Conservation (phyloP, 2,329 filamentous ascomycete species). For the Penicillium sp. region DNA sequence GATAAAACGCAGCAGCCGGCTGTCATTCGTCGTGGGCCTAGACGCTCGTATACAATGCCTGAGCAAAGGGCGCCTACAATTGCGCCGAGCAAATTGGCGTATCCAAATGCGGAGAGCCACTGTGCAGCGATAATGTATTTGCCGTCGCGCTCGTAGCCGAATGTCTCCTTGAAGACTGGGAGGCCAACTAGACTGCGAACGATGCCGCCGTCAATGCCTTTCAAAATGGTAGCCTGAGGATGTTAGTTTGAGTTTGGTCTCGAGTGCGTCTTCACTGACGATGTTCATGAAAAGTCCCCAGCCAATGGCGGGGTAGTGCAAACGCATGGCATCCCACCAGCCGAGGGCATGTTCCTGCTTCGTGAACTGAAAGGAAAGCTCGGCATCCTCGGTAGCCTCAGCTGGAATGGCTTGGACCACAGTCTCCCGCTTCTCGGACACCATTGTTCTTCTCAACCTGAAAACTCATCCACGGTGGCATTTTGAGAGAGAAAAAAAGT, state of each 20-base stretch:
- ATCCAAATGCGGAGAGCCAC: conserved; percentile 32
- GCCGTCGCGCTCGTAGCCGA: conserved; percentile 29
- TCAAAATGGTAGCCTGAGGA: conserved; percentile 21
- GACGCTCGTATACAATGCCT: conserved; percentile 28
- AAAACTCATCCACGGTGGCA: background rate
- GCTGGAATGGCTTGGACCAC: conserved; percentile 21
- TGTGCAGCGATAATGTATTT: conserved; percentile 26
- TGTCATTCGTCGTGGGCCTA: conserved; percentile 31
- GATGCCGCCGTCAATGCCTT: conserved; percentile 28
- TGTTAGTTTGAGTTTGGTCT: background rate
- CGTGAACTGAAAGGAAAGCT: conserved; percentile 23
- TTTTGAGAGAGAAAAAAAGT: background rate
- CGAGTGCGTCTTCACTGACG: conserved; percentile 6
- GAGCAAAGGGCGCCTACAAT: conserved; percentile 28
- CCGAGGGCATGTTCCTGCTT: conserved; percentile 25
- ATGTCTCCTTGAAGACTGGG: conserved; percentile 28
- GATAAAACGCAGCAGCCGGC: conserved; percentile 27
- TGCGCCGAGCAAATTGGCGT: conserved; percentile 28
- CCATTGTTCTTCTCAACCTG: background rate
- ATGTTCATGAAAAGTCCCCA: conserved; percentile 33
- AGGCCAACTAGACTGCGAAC: conserved; percentile 30
- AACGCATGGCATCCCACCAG: conserved; percentile 27
- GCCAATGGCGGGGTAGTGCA: conserved; percentile 27
- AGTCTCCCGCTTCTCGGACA: conserved; percentile 8
- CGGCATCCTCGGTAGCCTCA: conserved; percentile 17